Evolutionary conservation across 75 land plant genomes (phyloP).

Genomic region (Cryptomeria japonica): DNA sequence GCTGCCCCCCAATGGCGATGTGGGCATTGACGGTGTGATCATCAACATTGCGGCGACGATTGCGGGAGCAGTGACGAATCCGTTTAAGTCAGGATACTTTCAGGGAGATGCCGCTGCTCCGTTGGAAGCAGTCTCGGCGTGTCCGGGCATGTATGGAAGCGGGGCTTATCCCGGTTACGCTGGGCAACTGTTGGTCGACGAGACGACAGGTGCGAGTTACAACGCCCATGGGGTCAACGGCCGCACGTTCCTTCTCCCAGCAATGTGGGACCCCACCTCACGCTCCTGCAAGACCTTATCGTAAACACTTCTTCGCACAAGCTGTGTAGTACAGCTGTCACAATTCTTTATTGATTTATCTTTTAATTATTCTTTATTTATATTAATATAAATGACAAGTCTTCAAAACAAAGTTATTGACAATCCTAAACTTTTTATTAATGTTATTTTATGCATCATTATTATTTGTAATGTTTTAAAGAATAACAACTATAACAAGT

Average conservation of each 20-base stretch:
- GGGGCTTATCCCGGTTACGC: conserved; percentile 75
- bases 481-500: too few species aligned
- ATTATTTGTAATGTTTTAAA: too few species aligned
- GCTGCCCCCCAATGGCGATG: conserved; percentile 62
- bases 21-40: conserved; percentile 73
- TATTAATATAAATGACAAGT: too few species aligned
- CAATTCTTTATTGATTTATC: too few species aligned
- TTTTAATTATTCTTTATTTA: too few species aligned
- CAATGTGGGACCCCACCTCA: conserved; percentile 68
- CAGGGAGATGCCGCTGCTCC: conserved; percentile 62
- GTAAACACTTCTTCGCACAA: neutral
- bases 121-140: conserved; percentile 70
- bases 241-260: conserved; percentile 64
- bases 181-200: conserved; percentile 61
- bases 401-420: too few species aligned
- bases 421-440: too few species aligned
- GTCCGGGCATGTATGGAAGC: conserved; percentile 60
- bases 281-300: conserved; percentile 44
- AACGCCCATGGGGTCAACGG: conserved; percentile 61
- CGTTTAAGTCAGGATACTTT: conserved; percentile 62
- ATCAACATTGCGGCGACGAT: conserved; percentile 59
- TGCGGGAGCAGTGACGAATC: conserved; percentile 74
- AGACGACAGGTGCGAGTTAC: conserved; percentile 62
- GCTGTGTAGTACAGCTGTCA: too few species aligned
- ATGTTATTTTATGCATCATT: too few species aligned